These are phyloP conservation scores for Xylariaceae sp. DNA, from an alignment of 2,329 filamentous ascomycete species.

Conservation along the genomic window DNA sequence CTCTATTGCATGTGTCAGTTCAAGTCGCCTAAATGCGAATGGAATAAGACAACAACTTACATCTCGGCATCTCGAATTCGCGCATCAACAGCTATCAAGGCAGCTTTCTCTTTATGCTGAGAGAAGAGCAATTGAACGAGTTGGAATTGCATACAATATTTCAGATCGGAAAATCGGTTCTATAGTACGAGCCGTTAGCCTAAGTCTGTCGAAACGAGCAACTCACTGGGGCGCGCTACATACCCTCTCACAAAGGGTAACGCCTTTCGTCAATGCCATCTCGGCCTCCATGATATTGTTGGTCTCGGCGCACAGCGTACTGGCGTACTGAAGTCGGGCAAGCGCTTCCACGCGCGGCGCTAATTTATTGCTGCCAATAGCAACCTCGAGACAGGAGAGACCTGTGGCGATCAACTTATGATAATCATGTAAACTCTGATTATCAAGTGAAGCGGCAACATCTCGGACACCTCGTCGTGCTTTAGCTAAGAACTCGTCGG, in stretches of 20 bases:
- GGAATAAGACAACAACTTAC: slow-evolving; percentile 36
- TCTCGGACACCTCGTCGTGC: slow-evolving; percentile 53
- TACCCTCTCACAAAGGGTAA: slow-evolving; percentile 63
- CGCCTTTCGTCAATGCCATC: slow-evolving; percentile 64
- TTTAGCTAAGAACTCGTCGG: slow-evolving; percentile 68
- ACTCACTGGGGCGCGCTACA: slow-evolving; percentile 10
- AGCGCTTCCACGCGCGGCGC: slow-evolving; percentile 63
- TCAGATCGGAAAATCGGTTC: slow-evolving; percentile 59
- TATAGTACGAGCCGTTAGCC: slow-evolving; percentile 31
- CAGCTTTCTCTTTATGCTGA: slow-evolving; percentile 65
- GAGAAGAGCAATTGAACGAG: slow-evolving; percentile 62
- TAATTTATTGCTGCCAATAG: slow-evolving; percentile 56
- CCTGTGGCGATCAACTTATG: slow-evolving; percentile 67
- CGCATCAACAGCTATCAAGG: slow-evolving; percentile 65
- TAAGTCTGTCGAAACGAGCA: background rate
- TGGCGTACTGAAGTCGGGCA: slow-evolving; percentile 65
- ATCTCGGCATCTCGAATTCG: slow-evolving; percentile 64
- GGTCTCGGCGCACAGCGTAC: slow-evolving; percentile 67
- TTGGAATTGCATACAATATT: slow-evolving; percentile 72
- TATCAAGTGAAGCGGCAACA: slow-evolving; percentile 46
- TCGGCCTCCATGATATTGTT: slow-evolving; percentile 71
- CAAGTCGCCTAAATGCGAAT: slow-evolving; percentile 1
- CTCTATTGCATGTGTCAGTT: slow-evolving; percentile 31
- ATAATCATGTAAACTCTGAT: slow-evolving; percentile 56
- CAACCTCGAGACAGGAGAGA: slow-evolving; percentile 65